These are phyloP conservation scores for Crucibulum laeve DNA, from an alignment of 768 basidiomycete genomes.

Conservation along the genomic window DNA sequence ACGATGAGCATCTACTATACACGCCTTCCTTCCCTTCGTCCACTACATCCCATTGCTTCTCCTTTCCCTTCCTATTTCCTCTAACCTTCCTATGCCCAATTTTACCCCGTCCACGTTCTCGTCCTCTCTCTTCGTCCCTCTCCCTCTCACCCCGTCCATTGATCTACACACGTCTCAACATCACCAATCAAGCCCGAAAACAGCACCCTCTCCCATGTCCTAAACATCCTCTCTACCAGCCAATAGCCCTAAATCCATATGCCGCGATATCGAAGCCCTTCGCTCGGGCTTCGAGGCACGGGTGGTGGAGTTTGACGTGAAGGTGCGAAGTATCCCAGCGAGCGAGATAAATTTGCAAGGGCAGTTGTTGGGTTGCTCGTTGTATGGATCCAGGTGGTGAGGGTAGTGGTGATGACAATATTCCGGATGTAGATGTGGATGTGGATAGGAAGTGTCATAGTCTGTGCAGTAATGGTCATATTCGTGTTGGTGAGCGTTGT, in stretches of 20 bases:
- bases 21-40: slow-evolving; percentile 13
- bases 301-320: slow-evolving; percentile 67
- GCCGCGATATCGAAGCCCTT: slow-evolving; percentile 51
- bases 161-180: slow-evolving; percentile 43
- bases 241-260: slow-evolving; percentile 57
- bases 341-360: slow-evolving; percentile 49
- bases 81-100: slow-evolving; percentile 1
- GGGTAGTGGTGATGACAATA: too few species aligned
- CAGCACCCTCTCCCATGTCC: slow-evolving; percentile 52
- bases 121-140: not conserved
- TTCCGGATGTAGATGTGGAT: too few species aligned
- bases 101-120: too few species aligned
- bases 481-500: too few species aligned
- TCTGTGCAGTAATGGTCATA: too few species aligned
- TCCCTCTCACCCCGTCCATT: slow-evolving; percentile 1
- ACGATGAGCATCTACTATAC: slow-evolving; percentile 5
- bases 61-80: slow-evolving; percentile 5
- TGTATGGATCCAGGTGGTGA: slow-evolving; percentile 2
- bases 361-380: too few species aligned
- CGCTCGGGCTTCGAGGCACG: slow-evolving; percentile 64
- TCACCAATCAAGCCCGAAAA: slow-evolving; percentile 60
- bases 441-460: too few species aligned
- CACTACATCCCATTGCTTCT: slow-evolving; percentile 15
- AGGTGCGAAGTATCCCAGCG: slow-evolving; percentile 64
- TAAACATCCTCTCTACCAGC: slow-evolving; percentile 57